phyloP scores from a whole-genome alignment of 805 yeast species.

The Starmerella floricola region DNA sequence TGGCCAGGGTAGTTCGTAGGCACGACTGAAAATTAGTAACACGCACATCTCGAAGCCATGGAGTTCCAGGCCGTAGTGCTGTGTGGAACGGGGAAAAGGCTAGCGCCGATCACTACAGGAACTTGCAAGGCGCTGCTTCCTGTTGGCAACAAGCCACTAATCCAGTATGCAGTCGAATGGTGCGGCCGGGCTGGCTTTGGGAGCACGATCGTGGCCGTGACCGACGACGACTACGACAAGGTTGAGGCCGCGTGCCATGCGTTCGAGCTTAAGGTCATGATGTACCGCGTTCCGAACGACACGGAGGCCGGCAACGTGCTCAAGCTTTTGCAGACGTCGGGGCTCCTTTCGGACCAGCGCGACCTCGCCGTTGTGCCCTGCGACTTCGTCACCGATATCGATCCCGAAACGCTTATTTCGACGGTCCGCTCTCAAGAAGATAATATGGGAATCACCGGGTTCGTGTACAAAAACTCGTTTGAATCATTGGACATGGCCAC shows the following conservation, averaged over 20 bases:
- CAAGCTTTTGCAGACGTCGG: slow-evolving; percentile 7
- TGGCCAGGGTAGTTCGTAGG: too few species aligned
- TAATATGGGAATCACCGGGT: slow-evolving; percentile 50
- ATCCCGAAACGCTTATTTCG: slow-evolving; percentile 79
- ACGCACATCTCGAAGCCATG: slow-evolving; percentile 35
- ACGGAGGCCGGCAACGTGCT: slow-evolving; percentile 19
- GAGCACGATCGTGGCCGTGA: slow-evolving; percentile 50
- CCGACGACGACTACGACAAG: slow-evolving; percentile 36
- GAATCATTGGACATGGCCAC: slow-evolving; percentile 71
- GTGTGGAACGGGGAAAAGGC: slow-evolving; percentile 70
- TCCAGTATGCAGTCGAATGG: slow-evolving; percentile 83
- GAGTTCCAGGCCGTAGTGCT: slow-evolving; percentile 84
- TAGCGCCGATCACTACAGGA: slow-evolving; percentile 63
- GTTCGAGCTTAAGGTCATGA: slow-evolving; percentile 5
- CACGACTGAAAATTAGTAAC: background rate
- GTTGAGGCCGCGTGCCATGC: slow-evolving; percentile 12
- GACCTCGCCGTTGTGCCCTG: slow-evolving; percentile 83
- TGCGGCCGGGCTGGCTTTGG: slow-evolving; percentile 71
- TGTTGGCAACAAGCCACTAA: slow-evolving; percentile 78
- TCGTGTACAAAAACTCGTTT: slow-evolving; percentile 61
- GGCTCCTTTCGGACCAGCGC: slow-evolving; percentile 21
- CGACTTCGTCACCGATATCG: slow-evolving; percentile 84
- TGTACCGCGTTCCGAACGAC: slow-evolving; percentile 11
- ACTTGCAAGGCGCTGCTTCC: slow-evolving; percentile 78
- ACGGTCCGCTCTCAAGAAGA: slow-evolving; percentile 63